A percentile compares a stretch with the other conserved stretches of the same genome.
phyloP scores from a whole-genome alignment of 2,329 filamentous ascomycete species.

The Fusarium sp. region DNA sequence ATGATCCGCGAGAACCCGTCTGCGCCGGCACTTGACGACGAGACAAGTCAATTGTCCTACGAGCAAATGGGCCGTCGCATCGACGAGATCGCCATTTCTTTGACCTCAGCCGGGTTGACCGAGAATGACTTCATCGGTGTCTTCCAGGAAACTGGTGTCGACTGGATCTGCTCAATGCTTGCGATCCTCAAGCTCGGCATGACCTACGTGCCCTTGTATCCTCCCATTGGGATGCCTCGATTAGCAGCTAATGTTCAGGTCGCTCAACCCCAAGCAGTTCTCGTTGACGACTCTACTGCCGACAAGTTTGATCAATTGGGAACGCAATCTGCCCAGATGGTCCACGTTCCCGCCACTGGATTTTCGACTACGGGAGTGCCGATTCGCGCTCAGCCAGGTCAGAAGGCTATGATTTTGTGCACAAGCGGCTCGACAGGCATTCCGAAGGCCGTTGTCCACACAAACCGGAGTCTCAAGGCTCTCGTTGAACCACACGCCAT shows the following conservation, averaged over 20 bases:
- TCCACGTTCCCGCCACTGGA: not conserved
- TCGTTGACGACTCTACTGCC: not conserved
- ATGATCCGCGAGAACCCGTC: not conserved
- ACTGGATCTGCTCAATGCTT: slow-evolving; percentile 8
- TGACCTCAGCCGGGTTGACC: not conserved
- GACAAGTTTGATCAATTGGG: not conserved
- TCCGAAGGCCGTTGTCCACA: slow-evolving; percentile 3
- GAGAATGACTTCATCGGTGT: not conserved
- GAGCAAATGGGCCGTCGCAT: not conserved
- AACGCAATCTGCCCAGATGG: not conserved
- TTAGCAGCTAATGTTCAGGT: not conserved
- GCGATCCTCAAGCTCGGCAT: slow-evolving; percentile 6
- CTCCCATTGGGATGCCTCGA: not conserved
- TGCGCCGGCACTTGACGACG: not conserved
- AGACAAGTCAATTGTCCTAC: not conserved
- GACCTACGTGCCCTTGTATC: slow-evolving; percentile 13
- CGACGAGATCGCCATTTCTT: not conserved
- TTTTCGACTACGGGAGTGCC: not conserved
- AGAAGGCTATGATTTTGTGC: slow-evolving; percentile 9
- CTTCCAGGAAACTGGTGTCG: not conserved
- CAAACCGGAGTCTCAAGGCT: not conserved
- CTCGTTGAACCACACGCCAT: not conserved
- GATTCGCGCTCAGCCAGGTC: not conserved
- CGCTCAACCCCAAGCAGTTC: slow-evolving; percentile 4
- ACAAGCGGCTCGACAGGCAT: slow-evolving; percentile 20